Base-by-base conservation (phyloP, 257 asterid genomes). In the Gynochthodes officinalis region DNA sequence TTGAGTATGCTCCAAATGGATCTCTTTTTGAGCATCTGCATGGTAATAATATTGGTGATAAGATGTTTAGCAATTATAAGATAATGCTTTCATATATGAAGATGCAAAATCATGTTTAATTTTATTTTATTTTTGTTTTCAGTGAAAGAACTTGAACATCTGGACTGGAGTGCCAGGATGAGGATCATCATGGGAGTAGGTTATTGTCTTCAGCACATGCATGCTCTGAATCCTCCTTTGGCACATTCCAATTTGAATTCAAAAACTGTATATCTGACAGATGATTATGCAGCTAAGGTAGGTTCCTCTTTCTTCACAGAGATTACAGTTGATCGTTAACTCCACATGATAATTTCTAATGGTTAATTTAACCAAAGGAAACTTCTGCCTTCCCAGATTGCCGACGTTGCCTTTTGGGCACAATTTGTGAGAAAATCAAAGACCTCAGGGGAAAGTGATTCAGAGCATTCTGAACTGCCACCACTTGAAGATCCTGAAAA, bases 261-360 rank as follows among this genome's bases (percentile, higher is more conserved):
- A 53, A 73, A 79, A 69, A 77, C 80, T 42, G 82, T 95, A 81
- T 80, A 72, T 62, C 63, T 95, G 68, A 90, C 99, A n/a, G 98
- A 95, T 65, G 99, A 95, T 80, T 95, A 89, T 84, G 98, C 98
- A 49, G 96, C 99, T 72, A 95, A 95, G 83, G 98, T 95, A 84
- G 58, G 88, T 42, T 16, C 0, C 30, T 55, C 19, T 10, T n/a
- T 32, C 30, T 46, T 58, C 13, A 0, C 28, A 53, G 42, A 23
- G 25, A 39, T 70, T 19, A 27, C n/a, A 9, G 33, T 40, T 30
- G 9, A n/a, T 49, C 14, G 19, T n/a, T n/a, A n/a, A n/a, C n/a
- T n/a, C n/a, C n/a, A n/a, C n/a, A n/a, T n/a, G n/a, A n/a, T n/a
- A n/a, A n/a, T n/a, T n/a, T n/a, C n/a, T n/a, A n/a, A n/a, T n/a